Conservation (phyloP, 192 early-diverging fungal species). For the Entrophospora sp. region DNA sequence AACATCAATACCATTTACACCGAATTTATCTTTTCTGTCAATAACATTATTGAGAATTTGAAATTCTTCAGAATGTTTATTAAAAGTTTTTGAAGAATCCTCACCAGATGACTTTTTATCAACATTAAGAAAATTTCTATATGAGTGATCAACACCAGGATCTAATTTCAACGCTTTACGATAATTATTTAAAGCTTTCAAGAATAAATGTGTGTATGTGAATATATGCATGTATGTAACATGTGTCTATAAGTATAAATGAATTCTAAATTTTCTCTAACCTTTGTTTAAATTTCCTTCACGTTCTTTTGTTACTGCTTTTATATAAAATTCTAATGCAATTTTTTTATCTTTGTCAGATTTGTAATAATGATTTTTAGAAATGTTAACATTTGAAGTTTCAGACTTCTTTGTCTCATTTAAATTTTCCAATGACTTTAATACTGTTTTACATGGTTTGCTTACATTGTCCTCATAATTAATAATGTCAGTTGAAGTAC, state of each 20-base stretch:
- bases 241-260: too few species aligned
- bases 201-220: background rate
- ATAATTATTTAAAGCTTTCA: slow-evolving; percentile 26
- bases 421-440: background rate
- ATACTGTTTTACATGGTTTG: too few species aligned
- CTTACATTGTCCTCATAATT: too few species aligned
- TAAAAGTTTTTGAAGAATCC: background rate
- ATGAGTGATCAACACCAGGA: slow-evolving; percentile 22
- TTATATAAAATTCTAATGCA: slow-evolving; percentile 28
- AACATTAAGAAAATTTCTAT: slow-evolving; percentile 21
- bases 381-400: too few species aligned
- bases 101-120: background rate
- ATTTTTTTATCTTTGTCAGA: background rate
- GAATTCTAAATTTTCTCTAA: too few species aligned
- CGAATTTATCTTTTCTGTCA: too few species aligned
- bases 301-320: slow-evolving; percentile 26
- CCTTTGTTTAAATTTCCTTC: slow-evolving; percentile 31
- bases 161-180: slow-evolving; percentile 29
- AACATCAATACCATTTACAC: too few species aligned
- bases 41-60: too few species aligned
- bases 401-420: background rate
- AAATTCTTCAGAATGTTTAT: too few species aligned
- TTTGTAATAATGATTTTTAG: background rate
- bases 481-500: background rate
- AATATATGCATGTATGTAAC: too few species aligned